Conservation (phyloP, 768 basidiomycete genomes). For the Sarcomyxa edulis region DNA sequence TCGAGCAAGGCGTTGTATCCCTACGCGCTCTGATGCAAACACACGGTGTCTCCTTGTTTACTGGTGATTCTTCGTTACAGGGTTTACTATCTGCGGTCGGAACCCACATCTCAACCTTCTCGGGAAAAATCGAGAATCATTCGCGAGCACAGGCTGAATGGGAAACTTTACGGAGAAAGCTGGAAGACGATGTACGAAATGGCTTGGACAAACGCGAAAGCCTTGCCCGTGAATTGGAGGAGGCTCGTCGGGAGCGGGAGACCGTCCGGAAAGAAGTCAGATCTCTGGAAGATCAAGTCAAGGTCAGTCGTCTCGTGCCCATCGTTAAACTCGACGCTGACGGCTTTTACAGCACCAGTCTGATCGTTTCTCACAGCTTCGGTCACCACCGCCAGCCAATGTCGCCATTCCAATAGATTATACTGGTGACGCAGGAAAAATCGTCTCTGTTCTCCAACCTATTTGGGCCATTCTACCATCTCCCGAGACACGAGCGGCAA, state of each 20-base stretch:
- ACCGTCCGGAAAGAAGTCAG: constrained; percentile 36
- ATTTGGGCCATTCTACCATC: constrained; percentile 84
- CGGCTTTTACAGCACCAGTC: constrained; percentile 4
- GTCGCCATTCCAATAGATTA: constrained; percentile 17
- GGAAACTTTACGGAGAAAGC: constrained; percentile 35
- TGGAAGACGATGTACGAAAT: constrained; percentile 45
- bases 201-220: constrained; percentile 43
- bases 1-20: constrained; percentile 43
- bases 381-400: constrained; percentile 13
- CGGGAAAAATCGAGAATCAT: constrained; percentile 37
- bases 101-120: constrained; percentile 45
- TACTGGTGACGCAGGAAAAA: constrained; percentile 41
- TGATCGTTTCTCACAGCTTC: constrained; percentile 7
- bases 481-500: constrained; percentile 72
- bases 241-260: constrained; percentile 46
- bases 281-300: constrained; percentile 30
- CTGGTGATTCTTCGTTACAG: constrained; percentile 44
- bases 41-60: constrained; percentile 51
- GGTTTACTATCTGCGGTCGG: constrained; percentile 44
- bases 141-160: constrained; percentile 40
- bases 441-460: constrained; percentile 60
- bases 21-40: constrained; percentile 49
- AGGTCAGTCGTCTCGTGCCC: constrained; percentile 18
- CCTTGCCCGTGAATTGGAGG: constrained; percentile 48
- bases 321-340: background rate